phyloP scores from a whole-genome alignment of 192 early-diverging fungal genomes.

The Coemansia javaensis region DNA sequence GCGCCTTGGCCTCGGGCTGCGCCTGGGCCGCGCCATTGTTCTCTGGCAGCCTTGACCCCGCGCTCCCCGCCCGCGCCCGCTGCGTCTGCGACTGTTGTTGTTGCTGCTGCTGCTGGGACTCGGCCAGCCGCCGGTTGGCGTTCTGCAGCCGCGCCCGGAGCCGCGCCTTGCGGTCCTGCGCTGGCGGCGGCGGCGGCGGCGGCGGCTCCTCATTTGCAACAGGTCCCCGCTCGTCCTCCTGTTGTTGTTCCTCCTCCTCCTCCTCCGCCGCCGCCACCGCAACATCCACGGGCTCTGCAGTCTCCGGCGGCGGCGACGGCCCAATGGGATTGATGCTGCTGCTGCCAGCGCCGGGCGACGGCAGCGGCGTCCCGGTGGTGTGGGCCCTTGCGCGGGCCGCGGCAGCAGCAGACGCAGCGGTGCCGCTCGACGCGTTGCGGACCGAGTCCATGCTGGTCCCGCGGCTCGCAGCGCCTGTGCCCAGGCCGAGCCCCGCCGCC shows the following conservation, averaged over 20 bases:
- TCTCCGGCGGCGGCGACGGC: not conserved
- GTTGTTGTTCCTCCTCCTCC: not conserved
- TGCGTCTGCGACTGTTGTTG: not conserved
- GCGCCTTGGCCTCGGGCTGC: no score
- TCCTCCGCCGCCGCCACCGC: not conserved
- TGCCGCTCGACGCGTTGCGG: no score
- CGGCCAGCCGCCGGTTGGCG: conserved; percentile 27
- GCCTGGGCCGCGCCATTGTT: no score
- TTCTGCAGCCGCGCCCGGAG: conserved; percentile 30
- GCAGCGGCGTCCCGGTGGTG: not conserved
- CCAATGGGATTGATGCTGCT: no score
- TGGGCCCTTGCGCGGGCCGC: not conserved
- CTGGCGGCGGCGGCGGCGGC: not conserved
- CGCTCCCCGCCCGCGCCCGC: no score
- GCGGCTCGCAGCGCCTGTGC: no score
- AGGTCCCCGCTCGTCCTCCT: not conserved
- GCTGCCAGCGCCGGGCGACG: no score
- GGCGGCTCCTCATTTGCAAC: not conserved
- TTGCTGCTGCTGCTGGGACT: conserved; percentile 15
- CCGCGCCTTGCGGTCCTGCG: conserved; percentile 25
- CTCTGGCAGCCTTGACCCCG: no score
- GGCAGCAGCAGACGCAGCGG: no score
- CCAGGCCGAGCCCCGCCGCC: no score
- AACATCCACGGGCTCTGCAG: not conserved
- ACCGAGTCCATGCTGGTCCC: no score